Evolutionary conservation across 495 filamentous ascomycete genomes (phyloP), one percentile per base, ranked within the genome.

Genomic region (Xylaria bambusicola): DNA sequence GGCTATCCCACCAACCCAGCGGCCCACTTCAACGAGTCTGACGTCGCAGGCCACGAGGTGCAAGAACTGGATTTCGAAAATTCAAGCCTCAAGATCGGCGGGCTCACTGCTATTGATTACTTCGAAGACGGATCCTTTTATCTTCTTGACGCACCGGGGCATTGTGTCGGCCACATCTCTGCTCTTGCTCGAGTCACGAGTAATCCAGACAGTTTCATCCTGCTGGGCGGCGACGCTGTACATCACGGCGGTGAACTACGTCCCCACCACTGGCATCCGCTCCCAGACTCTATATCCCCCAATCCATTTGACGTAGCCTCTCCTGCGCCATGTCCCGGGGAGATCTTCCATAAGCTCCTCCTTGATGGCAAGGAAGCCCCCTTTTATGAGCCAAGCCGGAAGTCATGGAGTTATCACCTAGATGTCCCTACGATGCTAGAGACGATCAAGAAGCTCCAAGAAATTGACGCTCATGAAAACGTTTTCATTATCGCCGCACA

Each of bases 41-140:
- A 81, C 60, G 80, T 78, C 52, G 63, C 66, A 4, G 73, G 70
- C 9, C 66, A 75, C 2, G 66, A 75, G 35, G 57, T 80, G 9
- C 55, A 70, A 45, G 80, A 86, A 49, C 64, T 84, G 2, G 68
- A 72, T 56, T 84, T 85, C 35, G 53, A 50, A 12, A 20, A 57
- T 2, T 52, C 66, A 1, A 35, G 15, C 6, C 36, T 81, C 15
- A 65, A 73, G 36, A 76, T 87, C 24, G 79, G 82, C 29, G 51
- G 66, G 6, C 79, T 84, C 63, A 55, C 59, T 18, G 86, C 84
- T 0, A 61, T 80, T 17, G 87, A 90, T 66, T 87, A 82, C 61
- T 87, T 85, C 62, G 75, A 73, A 8, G 85, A 87, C 62, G 84
- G 84, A 8, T 79, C 76, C 21, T 80, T 86, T 57, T 85, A 84